phyloP scores from a whole-genome alignment of 768 basidiomycete species.

The Phlebiopsis flavidoalba region DNA sequence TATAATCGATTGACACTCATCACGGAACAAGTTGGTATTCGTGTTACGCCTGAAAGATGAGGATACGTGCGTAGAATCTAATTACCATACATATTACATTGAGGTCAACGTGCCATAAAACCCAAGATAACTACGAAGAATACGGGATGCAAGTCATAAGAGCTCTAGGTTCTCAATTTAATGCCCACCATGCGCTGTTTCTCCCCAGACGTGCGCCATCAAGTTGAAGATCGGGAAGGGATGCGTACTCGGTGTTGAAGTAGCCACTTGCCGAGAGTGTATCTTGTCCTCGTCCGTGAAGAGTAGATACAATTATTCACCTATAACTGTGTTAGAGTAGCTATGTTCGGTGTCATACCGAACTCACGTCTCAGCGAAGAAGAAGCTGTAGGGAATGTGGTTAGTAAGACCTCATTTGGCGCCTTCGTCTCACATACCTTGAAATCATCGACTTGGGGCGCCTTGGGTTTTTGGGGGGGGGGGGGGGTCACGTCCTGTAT shows the following conservation, averaged over 20 bases:
- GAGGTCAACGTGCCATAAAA: no score
- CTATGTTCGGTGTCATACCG: background rate
- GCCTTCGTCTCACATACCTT: conserved; percentile 38
- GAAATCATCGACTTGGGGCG: conserved; percentile 49
- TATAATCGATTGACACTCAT: no score
- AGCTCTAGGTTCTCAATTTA: background rate
- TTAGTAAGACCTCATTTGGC: background rate
- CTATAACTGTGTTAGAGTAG: conserved; percentile 25
- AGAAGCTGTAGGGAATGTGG: conserved; percentile 29
- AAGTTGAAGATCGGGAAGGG: conserved; percentile 69
- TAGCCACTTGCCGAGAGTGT: conserved; percentile 33
- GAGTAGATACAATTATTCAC: conserved; percentile 63
- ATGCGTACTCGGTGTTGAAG: conserved; percentile 62
- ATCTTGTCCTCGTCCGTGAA: conserved; percentile 60
- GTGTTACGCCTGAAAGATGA: no score
- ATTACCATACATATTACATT: no score
- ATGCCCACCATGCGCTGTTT: conserved; percentile 35
- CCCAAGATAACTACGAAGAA: no score
- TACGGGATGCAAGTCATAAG: no score
- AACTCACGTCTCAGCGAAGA: conserved; percentile 46
- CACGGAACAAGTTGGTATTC: no score
- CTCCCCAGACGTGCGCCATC: conserved; percentile 52
- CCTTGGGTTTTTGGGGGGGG: conserved; percentile 20
- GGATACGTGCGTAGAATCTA: no score
- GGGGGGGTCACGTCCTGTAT: conserved; percentile 43